Evolutionary conservation across 441 rosid genomes (phyloP), one percentile per base, ranked within the genome.

Genomic region (Biscutella laevigata): DNA sequence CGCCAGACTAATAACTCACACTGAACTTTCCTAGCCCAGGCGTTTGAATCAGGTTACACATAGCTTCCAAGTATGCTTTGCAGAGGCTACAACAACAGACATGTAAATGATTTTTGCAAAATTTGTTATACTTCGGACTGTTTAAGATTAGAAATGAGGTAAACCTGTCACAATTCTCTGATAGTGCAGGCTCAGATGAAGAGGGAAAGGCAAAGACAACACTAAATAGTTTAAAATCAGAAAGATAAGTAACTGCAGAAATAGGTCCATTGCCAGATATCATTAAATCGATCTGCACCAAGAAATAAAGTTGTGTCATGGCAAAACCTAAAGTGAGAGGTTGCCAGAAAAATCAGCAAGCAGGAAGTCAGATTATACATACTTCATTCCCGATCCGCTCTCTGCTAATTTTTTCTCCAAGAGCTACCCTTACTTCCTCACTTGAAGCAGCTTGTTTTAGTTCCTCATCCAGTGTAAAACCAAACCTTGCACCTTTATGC

Each of bases 301-400:
- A 62, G 43, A 44, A 46, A 63, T 51, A 24, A 43, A 45, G 20
- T 57, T 41, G 47, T 19, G 39, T 61, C 26, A 53, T 5, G 12
- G 52, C 39, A 32, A 60, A n/a, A 27, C 57, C 0, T 8, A 42
- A 13, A 41, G 33, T 22, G 26, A 17, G 26, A 22, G 38, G 16
- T 38, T 36, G 46, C 29, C 30, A 28, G 10, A 54, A 16, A 67
- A 46, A 36, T 36, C 11, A 53, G 36, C 52, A 30, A 46, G 35
- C 33, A 41, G 45, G 15, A 43, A 30, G 32, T 28, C 44, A 59
- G 33, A n/a, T n/a, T n/a, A 55, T 51, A 76, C 77, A 57, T 74
- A 90, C 98, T 77, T 91, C 98, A 60, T 72, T 75, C 53, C 98
- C 98, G 6, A 91, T 62, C 50, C 96, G 96, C 77, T 91, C 98